A percentile compares a stretch with the other conserved stretches of the same genome.
These are phyloP conservation scores for Suillus plorans DNA, from an alignment of 768 basidiomycete genomes.

Conservation along the genomic window DNA sequence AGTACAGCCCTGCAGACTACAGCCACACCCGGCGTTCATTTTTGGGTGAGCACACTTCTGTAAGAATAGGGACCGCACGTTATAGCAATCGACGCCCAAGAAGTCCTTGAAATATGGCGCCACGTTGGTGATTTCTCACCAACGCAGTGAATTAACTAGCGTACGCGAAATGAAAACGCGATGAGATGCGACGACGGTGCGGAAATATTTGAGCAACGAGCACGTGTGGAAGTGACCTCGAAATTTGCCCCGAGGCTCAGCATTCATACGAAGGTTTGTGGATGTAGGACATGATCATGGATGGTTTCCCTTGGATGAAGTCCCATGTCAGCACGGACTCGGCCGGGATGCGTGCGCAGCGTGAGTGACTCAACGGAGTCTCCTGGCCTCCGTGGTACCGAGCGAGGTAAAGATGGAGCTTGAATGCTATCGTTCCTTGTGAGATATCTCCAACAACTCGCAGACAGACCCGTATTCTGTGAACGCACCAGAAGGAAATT, in stretches of 20 bases:
- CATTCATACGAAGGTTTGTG: neutral
- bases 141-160: neutral
- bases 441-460: neutral
- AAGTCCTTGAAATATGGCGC: neutral
- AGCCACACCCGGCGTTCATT: slow-evolving; percentile 6
- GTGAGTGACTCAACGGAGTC: neutral
- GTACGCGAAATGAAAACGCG: neutral
- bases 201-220: neutral
- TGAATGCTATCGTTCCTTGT: neutral
- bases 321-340: neutral
- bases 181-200: neutral
- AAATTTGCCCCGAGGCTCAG: neutral
- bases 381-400: neutral
- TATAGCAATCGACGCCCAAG: neutral
- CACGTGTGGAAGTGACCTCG: neutral
- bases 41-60: slow-evolving; percentile 1
- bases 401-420: neutral
- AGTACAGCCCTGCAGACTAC: slow-evolving; percentile 12
- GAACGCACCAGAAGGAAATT: neutral
- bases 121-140: slow-evolving; percentile 4
- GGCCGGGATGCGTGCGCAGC: neutral
- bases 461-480: neutral
- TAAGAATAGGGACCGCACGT: slow-evolving; percentile 1
- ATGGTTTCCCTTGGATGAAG: neutral
- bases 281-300: neutral